Conservation (phyloP, 768 basidiomycete species). For the Chlorophyllum brunneum region DNA sequence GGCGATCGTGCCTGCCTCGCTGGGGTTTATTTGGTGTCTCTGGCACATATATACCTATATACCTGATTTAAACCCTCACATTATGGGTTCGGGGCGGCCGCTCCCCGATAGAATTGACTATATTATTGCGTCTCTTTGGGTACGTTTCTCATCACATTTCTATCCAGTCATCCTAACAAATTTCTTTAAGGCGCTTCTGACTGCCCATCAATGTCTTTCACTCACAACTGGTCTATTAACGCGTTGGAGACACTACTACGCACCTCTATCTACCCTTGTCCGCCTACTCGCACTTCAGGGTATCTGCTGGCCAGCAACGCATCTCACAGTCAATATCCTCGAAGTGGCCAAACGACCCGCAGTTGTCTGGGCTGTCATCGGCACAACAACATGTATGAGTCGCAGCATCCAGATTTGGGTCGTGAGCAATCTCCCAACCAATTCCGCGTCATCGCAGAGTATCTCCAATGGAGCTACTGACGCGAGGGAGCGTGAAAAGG, state of each 20-base stretch:
- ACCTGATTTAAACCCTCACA: slow-evolving; percentile 8
- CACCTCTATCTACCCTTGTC: slow-evolving; percentile 82
- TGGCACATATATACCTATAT: slow-evolving; percentile 39
- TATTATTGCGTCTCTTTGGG: slow-evolving; percentile 70
- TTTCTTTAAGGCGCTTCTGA: slow-evolving; percentile 63
- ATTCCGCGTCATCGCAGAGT: slow-evolving; percentile 8
- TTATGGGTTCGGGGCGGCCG: slow-evolving; percentile 35
- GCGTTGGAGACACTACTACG: slow-evolving; percentile 90
- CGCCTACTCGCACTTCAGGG: slow-evolving; percentile 90
- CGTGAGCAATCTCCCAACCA: slow-evolving; percentile 73
- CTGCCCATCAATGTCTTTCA: slow-evolving; percentile 84
- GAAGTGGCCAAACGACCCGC: slow-evolving; percentile 69
- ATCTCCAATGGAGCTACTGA: background rate
- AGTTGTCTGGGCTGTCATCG: slow-evolving; percentile 88
- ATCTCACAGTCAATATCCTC: slow-evolving; percentile 74
- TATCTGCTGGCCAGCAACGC: slow-evolving; percentile 95
- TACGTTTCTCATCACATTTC: slow-evolving; percentile 25
- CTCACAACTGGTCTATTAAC: slow-evolving; percentile 86
- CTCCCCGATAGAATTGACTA: slow-evolving; percentile 60
- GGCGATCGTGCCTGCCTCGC: slow-evolving; percentile 66
- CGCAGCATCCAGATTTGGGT: slow-evolving; percentile 93
- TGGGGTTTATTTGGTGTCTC: slow-evolving; percentile 61
- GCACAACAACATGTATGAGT: slow-evolving; percentile 81
- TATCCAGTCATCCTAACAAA: slow-evolving; percentile 1
- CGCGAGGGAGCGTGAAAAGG: background rate